Base-by-base conservation (phyloP, 192 early-diverging fungal species). In the Coemansia sp. region DNA sequence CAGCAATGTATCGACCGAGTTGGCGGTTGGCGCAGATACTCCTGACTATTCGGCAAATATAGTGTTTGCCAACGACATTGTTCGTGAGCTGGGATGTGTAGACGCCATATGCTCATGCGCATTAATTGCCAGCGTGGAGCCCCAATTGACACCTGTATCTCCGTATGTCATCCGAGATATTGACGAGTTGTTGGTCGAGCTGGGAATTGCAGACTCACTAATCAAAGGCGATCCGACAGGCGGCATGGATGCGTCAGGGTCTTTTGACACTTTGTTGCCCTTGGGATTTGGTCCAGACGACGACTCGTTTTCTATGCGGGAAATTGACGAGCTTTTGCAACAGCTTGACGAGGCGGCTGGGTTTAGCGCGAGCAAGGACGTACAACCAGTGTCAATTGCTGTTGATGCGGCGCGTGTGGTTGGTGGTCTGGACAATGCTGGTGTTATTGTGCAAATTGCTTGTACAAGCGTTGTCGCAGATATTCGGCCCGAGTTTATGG, bases 261-360 rank as follows among this genome's bases (percentile, higher is more conserved):
- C 56, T 6, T n/a, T 32, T 19, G 59, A 18, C 12, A n/a, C 50
- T 23, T 18, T 20, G 9, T 4, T 29, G 6, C 19, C 24, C 2
- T 24, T 48, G 43, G n/a, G 19, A 6, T 19, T 22, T 35, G 23
- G 29, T 7, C 29, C 43, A 2, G 61, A 75, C 20, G 39, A 57
- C 14, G 73, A 76, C 16, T 22, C 49, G 61, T 67, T 77, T 23
- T 71, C 74, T 7, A 16, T 71, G 26, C 35, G 49, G 8, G 74
- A 77, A 11, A 77, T 77, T 27, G 65, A 71, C 58, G 65, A 67
- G 49, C 62, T 77, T 9, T 67, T 77, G 37, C 69, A 71, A 51
- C 68, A 71, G 61, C 62, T 77, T 12, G 69, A 54, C 26, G 43
- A 60, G 16, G 59, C 59, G 0, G 59, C 59, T 26, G 59, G 43